A percentile compares a stretch with the other conserved stretches of the same genome.
Conservation (phyloP, 129 eudicot genomes). For the Ambrosia trifida region DNA sequence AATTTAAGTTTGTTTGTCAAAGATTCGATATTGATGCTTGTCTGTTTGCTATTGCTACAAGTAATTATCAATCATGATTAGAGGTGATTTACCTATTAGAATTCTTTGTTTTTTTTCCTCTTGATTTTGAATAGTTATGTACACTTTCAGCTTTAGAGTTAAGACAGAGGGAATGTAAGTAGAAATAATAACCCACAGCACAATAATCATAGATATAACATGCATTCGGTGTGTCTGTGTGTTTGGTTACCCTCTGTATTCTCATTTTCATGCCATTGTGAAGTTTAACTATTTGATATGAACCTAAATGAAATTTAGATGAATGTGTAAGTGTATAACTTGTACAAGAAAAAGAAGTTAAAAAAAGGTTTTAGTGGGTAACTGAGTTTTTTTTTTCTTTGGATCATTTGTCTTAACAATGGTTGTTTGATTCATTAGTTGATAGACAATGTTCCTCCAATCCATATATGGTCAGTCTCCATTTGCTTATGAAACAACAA, state of each 20-base stretch:
- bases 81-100: neutral
- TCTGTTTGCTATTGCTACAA: constrained; percentile 14
- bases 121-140: neutral
- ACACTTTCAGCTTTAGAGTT: neutral
- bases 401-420: neutral
- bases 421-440: neutral
- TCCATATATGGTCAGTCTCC: neutral
- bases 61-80: neutral
- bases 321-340: neutral
- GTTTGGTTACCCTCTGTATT: neutral
- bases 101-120: neutral
- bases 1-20: constrained; percentile 18
- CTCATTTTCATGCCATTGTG: neutral
- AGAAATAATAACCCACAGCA: neutral
- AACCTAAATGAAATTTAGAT: neutral
- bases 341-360: neutral
- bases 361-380: neutral
- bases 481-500: neutral
- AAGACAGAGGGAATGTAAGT: constrained; percentile 1
- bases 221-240: neutral
- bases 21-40: constrained; percentile 23
- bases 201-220: neutral
- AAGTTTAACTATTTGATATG: neutral
- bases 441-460: neutral
- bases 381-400: neutral